A percentile compares a stretch with the other conserved stretches of the same genome.
phyloP scores from a whole-genome alignment of 768 basidiomycete genomes.

The Hypholoma fasciculare region DNA sequence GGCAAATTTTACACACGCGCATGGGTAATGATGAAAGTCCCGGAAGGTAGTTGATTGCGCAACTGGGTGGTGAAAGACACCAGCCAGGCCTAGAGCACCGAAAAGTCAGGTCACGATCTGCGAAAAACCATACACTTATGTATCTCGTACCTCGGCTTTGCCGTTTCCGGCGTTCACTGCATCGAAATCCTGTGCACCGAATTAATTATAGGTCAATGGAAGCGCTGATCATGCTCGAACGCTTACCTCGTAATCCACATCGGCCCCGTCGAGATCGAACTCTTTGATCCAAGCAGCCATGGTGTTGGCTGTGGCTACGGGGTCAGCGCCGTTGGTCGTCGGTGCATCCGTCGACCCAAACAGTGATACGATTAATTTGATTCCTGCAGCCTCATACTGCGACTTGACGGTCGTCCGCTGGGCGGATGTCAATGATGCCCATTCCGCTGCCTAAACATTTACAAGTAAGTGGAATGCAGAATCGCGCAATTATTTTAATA shows the following conservation, averaged over 20 bases:
- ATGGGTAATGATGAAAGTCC: slow-evolving; percentile 51
- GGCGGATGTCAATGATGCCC: slow-evolving; percentile 44
- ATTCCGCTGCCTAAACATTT: slow-evolving; percentile 43
- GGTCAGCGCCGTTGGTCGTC: slow-evolving; percentile 57
- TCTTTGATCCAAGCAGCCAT: slow-evolving; percentile 66
- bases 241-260: slow-evolving; percentile 68
- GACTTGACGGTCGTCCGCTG: slow-evolving; percentile 50
- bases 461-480: not conserved
- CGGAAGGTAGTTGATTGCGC: slow-evolving; percentile 45
- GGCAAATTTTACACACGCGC: slow-evolving; percentile 41
- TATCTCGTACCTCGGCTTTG: slow-evolving; percentile 44
- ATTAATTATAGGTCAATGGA: not conserved
- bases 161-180: slow-evolving; percentile 57
- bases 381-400: slow-evolving; percentile 56
- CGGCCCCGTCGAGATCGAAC: slow-evolving; percentile 67
- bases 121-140: not conserved
- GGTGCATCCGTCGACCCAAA: slow-evolving; percentile 61
- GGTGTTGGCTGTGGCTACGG: slow-evolving; percentile 58
- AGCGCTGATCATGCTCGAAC: not conserved
- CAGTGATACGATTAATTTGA: slow-evolving; percentile 59
- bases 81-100: slow-evolving; percentile 43
- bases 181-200: slow-evolving; percentile 51
- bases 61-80: slow-evolving; percentile 52
- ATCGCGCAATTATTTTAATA: not conserved
- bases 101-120: not conserved